A percentile compares a stretch with the other conserved stretches of the same genome.
These are phyloP conservation scores for Globisporangium cystogenes DNA, from an alignment of 352 stramenopile species.

Conservation along the genomic window DNA sequence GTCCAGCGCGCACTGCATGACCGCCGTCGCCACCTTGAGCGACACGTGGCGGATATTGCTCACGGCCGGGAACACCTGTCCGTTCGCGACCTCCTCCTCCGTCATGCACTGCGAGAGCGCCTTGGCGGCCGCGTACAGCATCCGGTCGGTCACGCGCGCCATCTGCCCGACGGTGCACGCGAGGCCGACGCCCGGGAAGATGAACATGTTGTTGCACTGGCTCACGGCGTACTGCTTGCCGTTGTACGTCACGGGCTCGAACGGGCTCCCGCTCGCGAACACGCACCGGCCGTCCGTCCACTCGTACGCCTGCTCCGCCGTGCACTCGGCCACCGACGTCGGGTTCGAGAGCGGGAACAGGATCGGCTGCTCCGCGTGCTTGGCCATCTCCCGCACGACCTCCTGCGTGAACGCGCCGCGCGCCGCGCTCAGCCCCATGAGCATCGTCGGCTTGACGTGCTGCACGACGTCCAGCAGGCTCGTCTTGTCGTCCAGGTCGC, in stretches of 20 bases:
- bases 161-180: conserved; percentile 83
- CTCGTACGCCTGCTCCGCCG: conserved; percentile 93
- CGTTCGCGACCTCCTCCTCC: conserved; percentile 88
- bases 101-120: conserved; percentile 91
- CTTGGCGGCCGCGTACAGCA: conserved; percentile 94
- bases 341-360: conserved; percentile 97
- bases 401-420: conserved; percentile 86
- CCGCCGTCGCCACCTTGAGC: conserved; percentile 89
- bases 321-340: conserved; percentile 95
- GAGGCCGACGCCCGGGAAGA: conserved; percentile 96
- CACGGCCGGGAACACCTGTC: conserved; percentile 94
- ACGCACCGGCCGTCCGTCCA: conserved; percentile 95
- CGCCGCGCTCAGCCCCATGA: conserved; percentile 91
- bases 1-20: conserved; percentile 87
- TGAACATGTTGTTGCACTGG: conserved; percentile 97
- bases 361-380: conserved; percentile 87
- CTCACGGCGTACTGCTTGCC: conserved; percentile 75
- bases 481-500: conserved; percentile 59
- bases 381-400: conserved; percentile 84
- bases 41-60: conserved; percentile 91
- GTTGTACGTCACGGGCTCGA: conserved; percentile 89
- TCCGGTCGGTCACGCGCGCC: conserved; percentile 87
- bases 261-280: conserved; percentile 95
- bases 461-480: conserved; percentile 84
- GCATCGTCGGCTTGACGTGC: conserved; percentile 90